These are phyloP conservation scores for Mortierella hygrophila DNA, from an alignment of 192 early-diverging fungal genomes.

Conservation along the genomic window DNA sequence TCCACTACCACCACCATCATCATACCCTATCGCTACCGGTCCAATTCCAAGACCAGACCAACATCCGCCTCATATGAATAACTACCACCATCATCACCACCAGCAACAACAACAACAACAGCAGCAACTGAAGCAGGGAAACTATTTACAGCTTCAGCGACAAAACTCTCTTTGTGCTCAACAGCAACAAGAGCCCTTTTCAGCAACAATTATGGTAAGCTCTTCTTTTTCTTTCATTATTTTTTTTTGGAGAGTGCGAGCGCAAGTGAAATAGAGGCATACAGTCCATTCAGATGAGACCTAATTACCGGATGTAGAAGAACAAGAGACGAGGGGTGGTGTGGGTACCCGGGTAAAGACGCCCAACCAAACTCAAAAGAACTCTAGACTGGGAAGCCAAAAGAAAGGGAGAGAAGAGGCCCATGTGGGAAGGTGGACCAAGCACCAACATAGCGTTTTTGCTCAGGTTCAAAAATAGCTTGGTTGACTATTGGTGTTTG, in stretches of 20 bases:
- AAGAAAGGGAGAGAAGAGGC: not conserved
- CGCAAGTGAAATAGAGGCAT: not conserved
- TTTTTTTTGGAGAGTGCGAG: not conserved
- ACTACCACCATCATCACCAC: not conserved
- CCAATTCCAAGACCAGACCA: not conserved
- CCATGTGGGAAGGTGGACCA: not conserved
- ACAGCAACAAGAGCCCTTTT: not conserved
- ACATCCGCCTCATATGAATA: not conserved
- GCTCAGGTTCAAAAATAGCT: not conserved
- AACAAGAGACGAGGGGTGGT: not conserved
- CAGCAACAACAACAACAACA: not conserved
- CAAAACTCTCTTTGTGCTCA: constrained; percentile 7
- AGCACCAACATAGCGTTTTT: not conserved
- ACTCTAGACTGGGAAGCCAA: not conserved
- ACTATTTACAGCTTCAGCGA: not conserved
- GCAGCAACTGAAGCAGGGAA: not conserved
- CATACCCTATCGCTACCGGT: not conserved
- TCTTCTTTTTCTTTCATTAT: not conserved
- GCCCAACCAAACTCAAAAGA: constrained; percentile 2
- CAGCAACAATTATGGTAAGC: not conserved
- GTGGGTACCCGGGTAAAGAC: not conserved
- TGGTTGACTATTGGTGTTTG: not conserved
- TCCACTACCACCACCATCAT: not conserved
- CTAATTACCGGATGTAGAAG: constrained; percentile 1
- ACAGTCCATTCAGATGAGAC: not conserved